A percentile compares a stretch with the other conserved stretches of the same genome.
Evolutionary conservation across 805 yeast genomes (phyloP).

Genomic region (Saccharomycopsis fibuligera): DNA sequence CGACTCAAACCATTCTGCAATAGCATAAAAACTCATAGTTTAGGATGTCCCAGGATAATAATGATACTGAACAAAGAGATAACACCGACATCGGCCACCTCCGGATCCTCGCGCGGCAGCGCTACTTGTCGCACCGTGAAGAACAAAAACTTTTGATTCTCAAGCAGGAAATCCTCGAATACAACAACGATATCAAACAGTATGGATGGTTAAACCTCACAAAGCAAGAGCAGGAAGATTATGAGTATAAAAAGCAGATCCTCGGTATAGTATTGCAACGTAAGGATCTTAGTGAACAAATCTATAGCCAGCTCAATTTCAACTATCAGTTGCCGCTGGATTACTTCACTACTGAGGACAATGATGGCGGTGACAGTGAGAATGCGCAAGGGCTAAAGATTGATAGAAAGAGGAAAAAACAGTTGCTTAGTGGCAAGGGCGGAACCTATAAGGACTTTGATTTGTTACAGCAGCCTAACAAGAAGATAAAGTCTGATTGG

Average conservation of each 20-base stretch:
- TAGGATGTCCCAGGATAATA: too few species aligned
- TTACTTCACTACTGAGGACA: constrained; percentile 42
- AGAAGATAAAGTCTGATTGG: constrained; percentile 24
- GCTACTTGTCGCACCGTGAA: constrained; percentile 14
- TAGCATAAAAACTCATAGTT: too few species aligned
- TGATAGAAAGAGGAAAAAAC: constrained; percentile 49
- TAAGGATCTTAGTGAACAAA: constrained; percentile 29
- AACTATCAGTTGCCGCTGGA: constrained; percentile 55
- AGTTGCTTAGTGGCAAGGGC: constrained; percentile 36
- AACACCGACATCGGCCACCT: constrained; percentile 12
- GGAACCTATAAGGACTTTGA: constrained; percentile 22
- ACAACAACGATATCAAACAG: constrained; percentile 42
- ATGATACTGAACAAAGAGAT: too few species aligned
- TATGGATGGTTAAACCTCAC: constrained; percentile 52
- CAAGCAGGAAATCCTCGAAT: constrained; percentile 37
- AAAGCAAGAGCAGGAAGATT: constrained; percentile 43
- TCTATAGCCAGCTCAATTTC: constrained; percentile 12
- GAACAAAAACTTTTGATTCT: constrained; percentile 13
- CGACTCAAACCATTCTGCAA: too few species aligned
- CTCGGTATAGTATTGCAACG: constrained; percentile 37
- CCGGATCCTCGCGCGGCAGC: constrained; percentile 18
- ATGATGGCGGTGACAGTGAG: constrained; percentile 34
- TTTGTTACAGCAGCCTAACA: neutral
- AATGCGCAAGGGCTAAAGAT: too few species aligned
- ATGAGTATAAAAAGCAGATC: constrained; percentile 44